phyloP scores from a whole-genome alignment of 2,329 filamentous ascomycete genomes.

The Zelopaecilomyces penicillatus region DNA sequence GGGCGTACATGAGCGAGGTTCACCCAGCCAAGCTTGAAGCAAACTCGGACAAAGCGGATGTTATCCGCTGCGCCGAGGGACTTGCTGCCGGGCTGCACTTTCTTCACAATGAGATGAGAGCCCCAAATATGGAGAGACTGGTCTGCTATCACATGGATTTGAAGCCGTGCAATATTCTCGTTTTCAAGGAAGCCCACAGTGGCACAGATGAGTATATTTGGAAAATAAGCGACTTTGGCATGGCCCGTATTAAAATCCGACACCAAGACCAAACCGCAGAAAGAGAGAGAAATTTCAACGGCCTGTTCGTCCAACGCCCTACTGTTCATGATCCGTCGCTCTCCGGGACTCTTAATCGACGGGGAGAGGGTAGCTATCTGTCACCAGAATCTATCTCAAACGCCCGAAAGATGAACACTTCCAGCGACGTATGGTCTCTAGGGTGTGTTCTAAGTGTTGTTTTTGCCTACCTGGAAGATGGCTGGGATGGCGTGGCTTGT shows the following conservation, averaged over 20 bases:
- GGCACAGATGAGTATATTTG: constrained; percentile 18
- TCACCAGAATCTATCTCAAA: constrained; percentile 23
- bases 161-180: constrained; percentile 29
- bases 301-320: constrained; percentile 16
- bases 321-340: constrained; percentile 12
- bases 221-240: constrained; percentile 35
- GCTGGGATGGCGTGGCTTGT: constrained; percentile 17
- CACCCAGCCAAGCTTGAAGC: constrained; percentile 11
- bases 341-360: constrained; percentile 19
- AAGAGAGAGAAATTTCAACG: constrained; percentile 21
- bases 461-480: constrained; percentile 27
- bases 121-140: constrained; percentile 17
- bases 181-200: constrained; percentile 13
- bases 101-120: constrained; percentile 27
- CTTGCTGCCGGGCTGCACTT: constrained; percentile 27
- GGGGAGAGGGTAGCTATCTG: constrained; percentile 27
- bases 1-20: constrained; percentile 25
- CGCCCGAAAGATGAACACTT: constrained; percentile 21
- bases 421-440: constrained; percentile 33
- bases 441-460: constrained; percentile 32
- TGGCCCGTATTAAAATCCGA: constrained; percentile 26
- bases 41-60: constrained; percentile 14
- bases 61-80: constrained; percentile 21
- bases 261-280: constrained; percentile 11
- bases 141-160: constrained; percentile 34